phyloP scores from a whole-genome alignment of 805 yeast species.

The Saturnispora sekii region DNA sequence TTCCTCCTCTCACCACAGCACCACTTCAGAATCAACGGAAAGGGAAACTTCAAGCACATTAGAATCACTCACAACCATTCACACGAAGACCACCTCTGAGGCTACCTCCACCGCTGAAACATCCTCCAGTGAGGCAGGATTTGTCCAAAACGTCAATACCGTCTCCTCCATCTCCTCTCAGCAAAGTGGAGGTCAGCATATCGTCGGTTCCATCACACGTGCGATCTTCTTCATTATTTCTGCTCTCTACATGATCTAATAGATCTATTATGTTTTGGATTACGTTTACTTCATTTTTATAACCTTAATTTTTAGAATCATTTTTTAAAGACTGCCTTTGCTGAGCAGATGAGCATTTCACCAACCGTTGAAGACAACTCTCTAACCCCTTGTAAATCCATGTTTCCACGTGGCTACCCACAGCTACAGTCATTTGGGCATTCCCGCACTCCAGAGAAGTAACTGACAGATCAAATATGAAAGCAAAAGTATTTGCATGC shows the following conservation, averaged over 20 bases:
- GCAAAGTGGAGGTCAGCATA: background rate
- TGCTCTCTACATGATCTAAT: conserved; percentile 4
- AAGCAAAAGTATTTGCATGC: too few species aligned
- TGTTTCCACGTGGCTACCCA: too few species aligned
- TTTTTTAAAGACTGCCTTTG: too few species aligned
- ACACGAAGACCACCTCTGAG: background rate
- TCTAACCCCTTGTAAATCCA: too few species aligned
- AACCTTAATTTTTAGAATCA: too few species aligned
- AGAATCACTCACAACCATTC: background rate
- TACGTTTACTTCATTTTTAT: too few species aligned
- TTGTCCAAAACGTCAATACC: conserved; percentile 4
- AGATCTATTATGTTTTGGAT: background rate
- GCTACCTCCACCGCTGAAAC: background rate
- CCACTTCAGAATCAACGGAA: background rate
- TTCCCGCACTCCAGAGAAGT: too few species aligned
- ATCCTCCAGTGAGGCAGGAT: background rate
- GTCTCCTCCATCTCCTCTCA: background rate
- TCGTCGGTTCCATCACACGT: background rate
- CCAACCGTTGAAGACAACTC: too few species aligned
- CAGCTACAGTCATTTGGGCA: too few species aligned
- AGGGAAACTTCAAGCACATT: background rate
- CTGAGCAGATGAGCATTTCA: too few species aligned
- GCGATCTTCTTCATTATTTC: conserved; percentile 1
- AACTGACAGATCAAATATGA: too few species aligned
- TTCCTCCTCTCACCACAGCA: background rate